These are phyloP conservation scores for Mucor piriformis DNA, from an alignment of 371 early-diverging fungal genomes.

Conservation along the genomic window DNA sequence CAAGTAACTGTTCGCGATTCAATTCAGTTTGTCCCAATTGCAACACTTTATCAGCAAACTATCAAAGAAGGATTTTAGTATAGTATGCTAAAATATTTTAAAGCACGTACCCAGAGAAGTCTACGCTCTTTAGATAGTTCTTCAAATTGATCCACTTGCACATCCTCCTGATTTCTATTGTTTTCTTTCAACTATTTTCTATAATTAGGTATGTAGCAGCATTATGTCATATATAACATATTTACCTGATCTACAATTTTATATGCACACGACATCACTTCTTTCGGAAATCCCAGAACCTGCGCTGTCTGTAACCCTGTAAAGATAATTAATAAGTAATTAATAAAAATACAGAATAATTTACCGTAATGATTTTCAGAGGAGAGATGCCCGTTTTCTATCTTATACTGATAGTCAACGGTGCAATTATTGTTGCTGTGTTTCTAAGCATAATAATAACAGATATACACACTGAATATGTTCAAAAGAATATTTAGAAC, in stretches of 20 bases:
- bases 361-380: constrained; percentile 46
- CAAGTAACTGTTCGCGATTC: constrained; percentile 13
- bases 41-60: constrained; percentile 46
- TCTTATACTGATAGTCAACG: constrained; percentile 49
- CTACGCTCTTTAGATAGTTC: constrained; percentile 18
- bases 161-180: neutral
- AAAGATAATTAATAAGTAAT: neutral
- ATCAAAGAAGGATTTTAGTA: neutral
- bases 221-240: neutral
- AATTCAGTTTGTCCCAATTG: constrained; percentile 22
- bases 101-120: constrained; percentile 32
- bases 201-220: neutral
- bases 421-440: constrained; percentile 20
- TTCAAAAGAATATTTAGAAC: neutral
- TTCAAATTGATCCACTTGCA: neutral
- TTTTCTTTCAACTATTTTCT: neutral
- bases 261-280: constrained; percentile 42
- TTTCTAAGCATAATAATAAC: constrained; percentile 1
- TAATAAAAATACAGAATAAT: neutral
- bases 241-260: constrained; percentile 33
- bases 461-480: neutral
- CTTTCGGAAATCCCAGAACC: constrained; percentile 41
- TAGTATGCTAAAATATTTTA: neutral
- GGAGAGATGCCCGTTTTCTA: constrained; percentile 42
- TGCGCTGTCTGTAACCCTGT: constrained; percentile 57